These are phyloP conservation scores for Taphrina pruni DNA, from an alignment of 1,139 yeast species.

Conservation along the genomic window DNA sequence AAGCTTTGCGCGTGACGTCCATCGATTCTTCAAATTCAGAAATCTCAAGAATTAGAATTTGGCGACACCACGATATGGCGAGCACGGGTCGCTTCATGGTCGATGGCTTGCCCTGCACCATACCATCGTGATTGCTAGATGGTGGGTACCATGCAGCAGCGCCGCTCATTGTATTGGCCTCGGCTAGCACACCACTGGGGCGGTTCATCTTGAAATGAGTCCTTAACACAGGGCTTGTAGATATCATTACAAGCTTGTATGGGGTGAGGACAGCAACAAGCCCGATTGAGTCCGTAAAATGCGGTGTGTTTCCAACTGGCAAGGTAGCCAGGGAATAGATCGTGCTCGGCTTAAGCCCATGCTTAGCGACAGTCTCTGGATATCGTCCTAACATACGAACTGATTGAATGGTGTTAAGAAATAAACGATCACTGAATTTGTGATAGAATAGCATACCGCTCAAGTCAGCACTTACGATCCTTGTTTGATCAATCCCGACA, in stretches of 20 bases:
- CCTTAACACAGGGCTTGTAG: constrained; percentile 61
- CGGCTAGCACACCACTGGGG: constrained; percentile 30
- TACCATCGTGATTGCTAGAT: background rate
- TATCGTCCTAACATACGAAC: constrained; percentile 61
- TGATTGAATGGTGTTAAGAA: constrained; percentile 61
- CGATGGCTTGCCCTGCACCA: constrained; percentile 14
- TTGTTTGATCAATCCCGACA: constrained; percentile 63
- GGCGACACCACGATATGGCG: constrained; percentile 72
- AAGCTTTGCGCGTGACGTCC: background rate
- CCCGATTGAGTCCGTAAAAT: constrained; percentile 63
- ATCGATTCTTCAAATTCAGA: constrained; percentile 51
- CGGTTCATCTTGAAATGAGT: constrained; percentile 57
- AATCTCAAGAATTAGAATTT: constrained; percentile 63
- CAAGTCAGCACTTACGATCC: constrained; percentile 64
- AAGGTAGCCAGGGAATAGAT: constrained; percentile 57
- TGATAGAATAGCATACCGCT: constrained; percentile 68
- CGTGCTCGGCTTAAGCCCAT: constrained; percentile 49
- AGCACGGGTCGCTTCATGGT: constrained; percentile 56
- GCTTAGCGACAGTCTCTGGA: constrained; percentile 47
- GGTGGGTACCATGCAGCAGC: constrained; percentile 35
- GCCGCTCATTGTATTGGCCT: constrained; percentile 19
- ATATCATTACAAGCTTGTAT: constrained; percentile 59
- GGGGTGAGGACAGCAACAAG: constrained; percentile 68
- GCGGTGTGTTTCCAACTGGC: constrained; percentile 62
- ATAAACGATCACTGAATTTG: constrained; percentile 61